A percentile compares a stretch with the other conserved stretches of the same genome.
phyloP scores from a whole-genome alignment of 345 rosid species.

The Gossypium arboreum region DNA sequence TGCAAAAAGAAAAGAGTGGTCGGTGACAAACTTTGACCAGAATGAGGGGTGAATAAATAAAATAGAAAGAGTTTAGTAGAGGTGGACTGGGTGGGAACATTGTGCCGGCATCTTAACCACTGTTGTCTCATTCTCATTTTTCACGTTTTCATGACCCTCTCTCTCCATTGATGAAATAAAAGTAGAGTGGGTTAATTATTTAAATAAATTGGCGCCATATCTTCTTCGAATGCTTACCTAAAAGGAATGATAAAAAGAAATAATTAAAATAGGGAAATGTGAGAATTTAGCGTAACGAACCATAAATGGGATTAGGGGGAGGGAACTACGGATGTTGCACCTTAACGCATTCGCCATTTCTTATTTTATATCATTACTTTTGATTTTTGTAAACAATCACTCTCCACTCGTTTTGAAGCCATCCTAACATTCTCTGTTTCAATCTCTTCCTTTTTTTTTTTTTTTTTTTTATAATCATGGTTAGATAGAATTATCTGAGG shows the following conservation, averaged over 20 bases:
- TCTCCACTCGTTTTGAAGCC: no score
- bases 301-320: slow-evolving; percentile 47
- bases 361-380: neutral
- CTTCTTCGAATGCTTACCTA: neutral
- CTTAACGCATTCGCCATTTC: neutral
- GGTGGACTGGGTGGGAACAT: neutral
- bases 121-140: slow-evolving; percentile 27
- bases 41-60: neutral
- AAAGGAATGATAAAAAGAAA: neutral
- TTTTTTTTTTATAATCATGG: no score
- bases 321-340: slow-evolving; percentile 46
- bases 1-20: neutral
- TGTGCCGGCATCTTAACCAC: slow-evolving; percentile 21
- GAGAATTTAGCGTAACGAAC: slow-evolving; percentile 99
- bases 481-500: no score
- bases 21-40: slow-evolving; percentile 27
- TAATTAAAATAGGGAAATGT: slow-evolving; percentile 50
- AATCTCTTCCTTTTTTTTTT: no score
- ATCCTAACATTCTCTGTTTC: no score
- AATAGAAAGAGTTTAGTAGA: neutral
- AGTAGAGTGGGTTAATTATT: neutral
- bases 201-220: slow-evolving; percentile 8
- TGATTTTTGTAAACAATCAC: no score
- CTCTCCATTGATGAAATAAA: no score
- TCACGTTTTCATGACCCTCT: slow-evolving; percentile 1